Evolutionary conservation across 2,329 filamentous ascomycete genomes (phyloP), one percentile per base, ranked within the genome.

Genomic region (Fusarium sp.): DNA sequence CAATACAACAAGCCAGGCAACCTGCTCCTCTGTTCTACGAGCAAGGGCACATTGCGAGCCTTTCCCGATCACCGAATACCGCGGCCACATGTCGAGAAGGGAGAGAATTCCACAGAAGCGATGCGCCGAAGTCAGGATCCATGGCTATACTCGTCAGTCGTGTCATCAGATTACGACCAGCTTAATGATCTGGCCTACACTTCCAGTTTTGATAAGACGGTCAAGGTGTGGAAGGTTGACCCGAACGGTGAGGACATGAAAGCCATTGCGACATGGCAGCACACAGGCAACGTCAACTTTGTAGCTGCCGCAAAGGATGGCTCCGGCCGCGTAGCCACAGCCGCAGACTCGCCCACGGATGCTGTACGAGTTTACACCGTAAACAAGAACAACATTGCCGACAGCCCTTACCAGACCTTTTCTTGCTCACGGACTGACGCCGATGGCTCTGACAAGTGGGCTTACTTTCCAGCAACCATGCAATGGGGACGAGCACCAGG

Each of bases 1-100:
- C 90, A 92, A 71, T 92, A 92, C 77, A 92, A 92, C 74, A 91
- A 89, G 73, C 87, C 88, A 0, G 90, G 91, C 1, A 92, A 92
- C 74, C 80, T 92, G 11, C 81, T 90, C 1, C 80, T 92, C 1
- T 90, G 88, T 8, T 91, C 88, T 0, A 82, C 85, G 1, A 74
- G 68, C 1, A 75, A 78, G 1, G 84, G 86, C 0, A 85, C 83
- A 0, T 78, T 92, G 2, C 84, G 80, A 7, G 87, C 89, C 0
- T 88, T 88, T 75, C 82, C 89, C 0, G 86, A 92, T 48, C 91
- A 92, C 74, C 85, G 89, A 1, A 88, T 92, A 20, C 80, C 84
- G 1, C 86, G 91, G 2, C 89, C 90, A 0, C 68, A 87, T 0
- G 85, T 91, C 1, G 81, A 85, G 14, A 86, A 85, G 63, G 87